Base-by-base conservation (phyloP, 805 yeast genomes). In the Lachancea kluyveri region DNA sequence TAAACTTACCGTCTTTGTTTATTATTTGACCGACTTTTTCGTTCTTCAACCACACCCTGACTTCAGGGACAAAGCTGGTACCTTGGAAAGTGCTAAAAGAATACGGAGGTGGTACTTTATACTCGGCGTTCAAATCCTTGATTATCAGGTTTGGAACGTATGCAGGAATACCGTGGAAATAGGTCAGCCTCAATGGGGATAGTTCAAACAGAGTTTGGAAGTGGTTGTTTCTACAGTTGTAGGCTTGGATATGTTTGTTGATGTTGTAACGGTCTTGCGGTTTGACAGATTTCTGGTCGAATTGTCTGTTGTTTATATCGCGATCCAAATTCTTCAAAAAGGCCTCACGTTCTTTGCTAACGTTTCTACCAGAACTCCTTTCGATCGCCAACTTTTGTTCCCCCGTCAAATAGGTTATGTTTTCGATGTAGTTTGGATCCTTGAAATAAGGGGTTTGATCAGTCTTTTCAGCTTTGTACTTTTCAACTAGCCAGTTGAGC, bases 151-250 rank as follows among this genome's bases (percentile, higher is more conserved):
- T 52, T 3, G 86, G 86, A 9, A 79, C 57, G 40, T 74, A 68
- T 3, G 76, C 72, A 16, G 70, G 65, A 9, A 72, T 71, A 8
- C 79, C 77, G 47, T 80, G 86, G 44, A 74, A 72, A 34, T 62
- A 52, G 0, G 81, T 64, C 21, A 65, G 46, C 9, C 63, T 50
- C 37, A 81, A 49, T 2, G 84, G 83, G 3, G 72, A 62, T 10
- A 79, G 36, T 33, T 74, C 76, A 1, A 62, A 54, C 30, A 65
- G 50, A 1, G 57, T 45, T 29, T 64, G 62, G 42, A 72, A 74
- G 54, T 81, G 88, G 31, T 67, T 60, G 54, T 79, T 77, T 37
- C 80, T 62, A 52, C 87, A 79, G 27, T 69, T 66, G 46, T 67
- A 73, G 4, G 67, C 35, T 5, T 50, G 43, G 7, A 59, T 24